Evolutionary conservation across 805 yeast genomes (phyloP).

Genomic region (Schizosaccharomyces lindneri): DNA sequence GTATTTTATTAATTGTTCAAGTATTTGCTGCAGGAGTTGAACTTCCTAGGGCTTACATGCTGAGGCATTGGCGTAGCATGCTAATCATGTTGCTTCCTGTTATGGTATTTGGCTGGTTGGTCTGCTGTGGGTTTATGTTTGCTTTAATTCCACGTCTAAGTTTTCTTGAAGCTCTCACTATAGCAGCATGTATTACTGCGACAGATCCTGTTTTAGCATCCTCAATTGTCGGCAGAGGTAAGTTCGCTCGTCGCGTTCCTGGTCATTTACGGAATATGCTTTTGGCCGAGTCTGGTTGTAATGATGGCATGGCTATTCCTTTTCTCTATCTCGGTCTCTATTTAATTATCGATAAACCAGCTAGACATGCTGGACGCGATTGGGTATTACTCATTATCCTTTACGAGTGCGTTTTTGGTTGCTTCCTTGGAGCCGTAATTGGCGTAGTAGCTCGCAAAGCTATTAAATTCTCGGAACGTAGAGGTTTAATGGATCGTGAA

Average conservation of each 20-base stretch:
- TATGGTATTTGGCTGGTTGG: conserved; percentile 76
- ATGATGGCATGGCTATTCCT: conserved; percentile 92
- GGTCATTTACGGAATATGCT: conserved; percentile 71
- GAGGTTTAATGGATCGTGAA: conserved; percentile 58
- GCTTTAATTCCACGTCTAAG: conserved; percentile 44
- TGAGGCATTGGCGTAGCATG: conserved; percentile 59
- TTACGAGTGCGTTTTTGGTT: conserved; percentile 64
- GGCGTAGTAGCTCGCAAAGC: conserved; percentile 50
- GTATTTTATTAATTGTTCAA: conserved; percentile 65
- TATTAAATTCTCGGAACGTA: conserved; percentile 47
- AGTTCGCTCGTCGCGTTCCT: conserved; percentile 72
- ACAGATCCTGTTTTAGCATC: conserved; percentile 91
- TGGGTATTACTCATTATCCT: conserved; percentile 57
- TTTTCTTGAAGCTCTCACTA: conserved; percentile 45
- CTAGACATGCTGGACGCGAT: conserved; percentile 45
- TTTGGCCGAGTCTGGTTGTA: conserved; percentile 72
- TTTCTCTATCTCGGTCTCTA: conserved; percentile 48
- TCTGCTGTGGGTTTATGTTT: conserved; percentile 62
- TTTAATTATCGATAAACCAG: conserved; percentile 37
- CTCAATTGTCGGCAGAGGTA: conserved; percentile 85
- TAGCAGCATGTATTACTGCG: conserved; percentile 78
- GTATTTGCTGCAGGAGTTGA: conserved; percentile 89
- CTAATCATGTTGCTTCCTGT: conserved; percentile 53
- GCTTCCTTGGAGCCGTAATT: conserved; percentile 42
- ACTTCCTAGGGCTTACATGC: conserved; percentile 70